Base-by-base conservation (phyloP, 202 grass and related monocot genomes). In the Digitaria exilis region DNA sequence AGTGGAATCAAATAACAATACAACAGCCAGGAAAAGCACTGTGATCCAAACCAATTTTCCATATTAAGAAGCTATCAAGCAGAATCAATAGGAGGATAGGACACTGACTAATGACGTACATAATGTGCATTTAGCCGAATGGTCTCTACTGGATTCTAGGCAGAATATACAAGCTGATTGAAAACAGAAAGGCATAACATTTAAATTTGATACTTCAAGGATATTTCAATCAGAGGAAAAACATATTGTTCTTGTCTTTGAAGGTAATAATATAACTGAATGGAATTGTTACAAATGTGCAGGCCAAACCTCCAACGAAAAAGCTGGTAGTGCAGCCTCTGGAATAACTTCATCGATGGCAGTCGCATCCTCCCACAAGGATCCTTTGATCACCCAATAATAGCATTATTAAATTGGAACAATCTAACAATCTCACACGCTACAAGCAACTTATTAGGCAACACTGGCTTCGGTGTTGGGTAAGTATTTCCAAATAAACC, bases 301-400 rank as follows among this genome's bases (percentile, higher is more conserved):
- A 74, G 75, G 64, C 78, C 34, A 86, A 82, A 99, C 96, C 96
- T 99, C 93, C 69, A 99, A 85, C 65, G 93, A 96, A 83, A 92
- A 94, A 82, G 89, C 96, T 60, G 93, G 96, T 42, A 99, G 88
- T 41, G 93, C 96, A 76, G 96, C 96, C 81, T 99, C 96, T 31
- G 93, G 79, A 89, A 99, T 86, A 82, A 99, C 92, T 86, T 96
- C 88, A 74, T 99, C 91, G 6, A 99, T 82, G 46, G 88, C 31
- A 1, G 22, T 86, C 64, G 91, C 89, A 50, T 96, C 96, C 81
- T 99, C 91, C 91, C 93, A 96, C 65, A 96, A 86, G 55, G 65
- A 70, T 71, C 93, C 96, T 99, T 78, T 57, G 80, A 76, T 61
- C 70, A 79, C 76, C 61, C 69, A 88, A 83, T 1, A 39, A 69